Evolutionary conservation across 495 filamentous ascomycete genomes (phyloP), one percentile per base, ranked within the genome.

Genomic region (Corynascus novoguineensis): DNA sequence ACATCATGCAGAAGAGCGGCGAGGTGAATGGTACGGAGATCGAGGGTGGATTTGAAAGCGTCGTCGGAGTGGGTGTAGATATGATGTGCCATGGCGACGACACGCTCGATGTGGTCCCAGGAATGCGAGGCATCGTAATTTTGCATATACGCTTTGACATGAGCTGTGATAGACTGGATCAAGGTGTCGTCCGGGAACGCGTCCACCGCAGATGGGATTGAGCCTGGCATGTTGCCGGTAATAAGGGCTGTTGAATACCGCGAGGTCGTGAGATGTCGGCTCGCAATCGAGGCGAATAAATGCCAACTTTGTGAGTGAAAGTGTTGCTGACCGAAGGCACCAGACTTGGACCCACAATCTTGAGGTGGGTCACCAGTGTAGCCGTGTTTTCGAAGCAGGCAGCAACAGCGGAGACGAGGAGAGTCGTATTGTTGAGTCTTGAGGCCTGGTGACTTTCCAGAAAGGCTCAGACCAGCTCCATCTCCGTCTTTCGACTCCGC

Each of bases 41-140:
- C 77, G 55, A 62, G 68, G 25, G 48, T 71, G 66, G 59, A 72
- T 50, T 41, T 58, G 52, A 62, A 50, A 68, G 64, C 60, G 3
- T 25, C 28, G 53, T 82, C 81, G 34, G 69, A 64, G 29, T 84
- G 71, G 54, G 87, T 78, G 41, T 78, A 76, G 46, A 78, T 73
- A 66, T 71, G 57, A 48, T 82, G 78, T n/a, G 90, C 80, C 8
- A 96, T 80, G 14, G 79, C 71, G 7, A 88, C 72, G 29, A 97
- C 92, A 37, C 93, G 86, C 53, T 84, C 69, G 56, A 97, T 86
- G 69, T 97, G 92, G 37, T 76, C 69, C 72, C 84, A 90, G 74
- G 95, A 86, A 74, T 97, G 93, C 6, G 88, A 92, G 21, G 82
- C 81, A 71, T 97, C 93, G 72, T 89, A 88, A 44, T 78, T 72